Evolutionary conservation across 129 eudicot genomes (phyloP), one percentile per base, ranked within the genome.

Genomic region (Lactuca sativa): DNA sequence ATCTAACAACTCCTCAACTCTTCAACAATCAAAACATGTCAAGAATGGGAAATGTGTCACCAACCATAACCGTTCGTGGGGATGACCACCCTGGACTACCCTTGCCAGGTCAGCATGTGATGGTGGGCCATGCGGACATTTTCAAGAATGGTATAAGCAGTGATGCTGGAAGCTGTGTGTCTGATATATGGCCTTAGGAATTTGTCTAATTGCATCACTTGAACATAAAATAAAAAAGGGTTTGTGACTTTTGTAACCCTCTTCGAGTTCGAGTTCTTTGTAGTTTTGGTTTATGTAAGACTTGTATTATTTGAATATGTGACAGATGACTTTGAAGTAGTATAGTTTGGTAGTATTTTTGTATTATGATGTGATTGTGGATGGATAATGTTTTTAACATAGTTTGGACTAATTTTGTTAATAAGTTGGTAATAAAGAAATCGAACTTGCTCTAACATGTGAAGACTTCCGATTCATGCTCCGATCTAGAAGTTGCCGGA

Each of bases 101-200:
- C 2, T 75, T 78, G 57, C 67, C 86, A n/a, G 74, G 74, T n/a
- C 88, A 77, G 55, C 78, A 81, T 36, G 37, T 86, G 55, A 75
- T 73, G 51, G 59, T 71, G n/a, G 87, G 82, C 51, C 77, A 73
- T 51, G 59, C 70, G 2, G 84, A 60, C 38, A 59, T 56, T 32
- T 82, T 77, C 25, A 78, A 76, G 48, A 85, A 81, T 62, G 84
- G 88, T 25, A 69, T 77, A 10, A 68, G 57, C 6, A 43, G 77
- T 16, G 87, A 86, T 31, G 79, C 85, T 56, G 90, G 80, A 30
- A 81, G 83, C 54, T 74, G 81, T 40, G 83, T 58, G 4, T 68
- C 90, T 13, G 90, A 82, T 17, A 78, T 80, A 6, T 91, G 97
- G 95, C 64, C 76, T 41, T 84, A 82, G 81, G 90, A 78, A 33